These are phyloP conservation scores for Suillus clintonianus DNA, from an alignment of 768 basidiomycete genomes.

Conservation along the genomic window DNA sequence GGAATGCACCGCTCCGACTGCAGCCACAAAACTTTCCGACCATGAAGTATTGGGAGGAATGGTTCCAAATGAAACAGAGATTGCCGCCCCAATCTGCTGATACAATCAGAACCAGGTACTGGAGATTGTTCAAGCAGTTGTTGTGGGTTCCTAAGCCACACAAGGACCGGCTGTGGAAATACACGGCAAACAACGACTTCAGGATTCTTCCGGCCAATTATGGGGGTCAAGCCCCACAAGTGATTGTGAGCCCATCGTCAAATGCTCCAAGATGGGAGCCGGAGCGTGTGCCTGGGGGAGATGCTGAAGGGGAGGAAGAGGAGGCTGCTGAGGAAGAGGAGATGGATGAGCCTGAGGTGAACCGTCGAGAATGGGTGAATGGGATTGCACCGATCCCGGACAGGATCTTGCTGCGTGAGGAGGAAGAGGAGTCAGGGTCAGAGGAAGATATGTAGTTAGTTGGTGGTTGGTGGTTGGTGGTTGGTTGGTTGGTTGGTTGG, in stretches of 20 bases:
- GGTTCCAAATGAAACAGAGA: neutral
- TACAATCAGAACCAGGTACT: neutral
- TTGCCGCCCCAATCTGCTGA: neutral
- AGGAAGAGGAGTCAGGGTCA: neutral
- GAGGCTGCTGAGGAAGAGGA: neutral
- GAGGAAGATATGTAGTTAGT: neutral
- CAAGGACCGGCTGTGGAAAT: neutral
- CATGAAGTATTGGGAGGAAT: neutral
- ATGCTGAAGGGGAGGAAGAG: neutral
- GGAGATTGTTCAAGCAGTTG: neutral
- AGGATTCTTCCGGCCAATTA: neutral
- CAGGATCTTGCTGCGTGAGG: neutral
- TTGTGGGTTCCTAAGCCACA: neutral
- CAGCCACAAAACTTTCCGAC: slow-evolving; percentile 1
- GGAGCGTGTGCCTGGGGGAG: too few relatives aligned
- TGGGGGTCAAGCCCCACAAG: neutral
- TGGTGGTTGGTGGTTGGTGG: too few relatives aligned
- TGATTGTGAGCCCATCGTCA: neutral
- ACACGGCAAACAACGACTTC: neutral
- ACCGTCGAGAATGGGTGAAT: neutral
- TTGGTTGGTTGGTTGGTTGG: too few relatives aligned
- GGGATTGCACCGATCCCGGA: neutral
- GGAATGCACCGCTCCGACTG: neutral
- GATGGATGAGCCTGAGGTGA: neutral
- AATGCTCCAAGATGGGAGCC: neutral